Percentiles rank a stretch among this genome's conserved stretches.
These are phyloP conservation scores for Citrus mangshanensis DNA, from an alignment of 345 rosid species.

Conservation along the genomic window DNA sequence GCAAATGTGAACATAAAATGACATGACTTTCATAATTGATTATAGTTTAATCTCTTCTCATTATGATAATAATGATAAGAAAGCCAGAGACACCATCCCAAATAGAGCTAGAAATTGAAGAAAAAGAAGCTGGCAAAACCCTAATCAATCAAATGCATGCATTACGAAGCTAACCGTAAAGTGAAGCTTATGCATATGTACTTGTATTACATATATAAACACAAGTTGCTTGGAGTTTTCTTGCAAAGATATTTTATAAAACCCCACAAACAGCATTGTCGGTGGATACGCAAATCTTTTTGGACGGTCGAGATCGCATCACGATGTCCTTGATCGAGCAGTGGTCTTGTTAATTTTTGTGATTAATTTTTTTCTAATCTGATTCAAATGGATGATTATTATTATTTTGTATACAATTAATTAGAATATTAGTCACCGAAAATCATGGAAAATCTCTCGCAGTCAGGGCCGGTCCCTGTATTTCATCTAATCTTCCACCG, in stretches of 20 bases:
- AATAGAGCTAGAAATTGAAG: not conserved
- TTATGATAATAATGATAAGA: not conserved
- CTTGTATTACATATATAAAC: not conserved
- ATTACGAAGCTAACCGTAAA: not conserved
- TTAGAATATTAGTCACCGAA: constrained; percentile 11
- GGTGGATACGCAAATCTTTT: constrained; percentile 41
- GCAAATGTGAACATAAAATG: not conserved
- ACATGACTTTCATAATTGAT: not conserved
- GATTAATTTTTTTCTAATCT: too few relatives aligned
- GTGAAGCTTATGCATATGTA: not conserved
- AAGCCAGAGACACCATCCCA: not conserved
- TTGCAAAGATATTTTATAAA: not conserved
- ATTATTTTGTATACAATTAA: not conserved
- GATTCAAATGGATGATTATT: not conserved
- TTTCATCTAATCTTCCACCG: constrained; percentile 19
- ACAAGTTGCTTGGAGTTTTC: not conserved
- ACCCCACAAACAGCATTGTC: not conserved
- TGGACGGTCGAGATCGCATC: constrained; percentile 32
- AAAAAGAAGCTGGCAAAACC: not conserved
- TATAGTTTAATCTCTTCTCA: not conserved
- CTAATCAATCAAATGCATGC: not conserved
- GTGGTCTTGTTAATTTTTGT: not conserved
- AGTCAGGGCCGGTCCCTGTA: constrained; percentile 8
- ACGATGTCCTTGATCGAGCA: not conserved
- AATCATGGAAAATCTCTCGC: constrained; percentile 32